A percentile compares a stretch with the other conserved stretches of the same genome.
These are phyloP conservation scores for Starmerella powellii DNA, from an alignment of 805 yeast species.

Conservation along the genomic window DNA sequence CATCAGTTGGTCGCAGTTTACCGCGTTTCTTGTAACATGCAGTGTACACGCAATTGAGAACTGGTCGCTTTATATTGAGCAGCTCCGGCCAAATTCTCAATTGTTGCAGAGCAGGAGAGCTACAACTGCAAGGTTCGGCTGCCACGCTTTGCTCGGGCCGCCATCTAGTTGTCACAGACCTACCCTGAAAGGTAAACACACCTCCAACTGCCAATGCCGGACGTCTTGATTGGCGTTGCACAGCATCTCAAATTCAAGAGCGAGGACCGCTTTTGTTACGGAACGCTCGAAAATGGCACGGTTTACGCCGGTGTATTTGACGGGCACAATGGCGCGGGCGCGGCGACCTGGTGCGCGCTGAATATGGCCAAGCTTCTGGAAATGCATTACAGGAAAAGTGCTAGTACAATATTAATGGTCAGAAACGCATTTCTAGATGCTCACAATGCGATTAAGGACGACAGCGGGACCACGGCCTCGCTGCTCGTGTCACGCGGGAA, in stretches of 20 bases:
- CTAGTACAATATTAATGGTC: neutral
- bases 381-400: neutral
- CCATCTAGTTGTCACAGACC: too few relatives aligned
- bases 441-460: slow-evolving; percentile 3
- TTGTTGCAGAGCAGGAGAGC: too few relatives aligned
- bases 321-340: slow-evolving; percentile 18
- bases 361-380: slow-evolving; percentile 6
- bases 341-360: slow-evolving; percentile 13
- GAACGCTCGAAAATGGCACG: slow-evolving; percentile 1
- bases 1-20: too few relatives aligned
- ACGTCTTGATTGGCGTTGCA: neutral
- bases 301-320: slow-evolving; percentile 17
- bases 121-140: too few relatives aligned
- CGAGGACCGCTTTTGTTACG: slow-evolving; percentile 3
- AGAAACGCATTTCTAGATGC: slow-evolving; percentile 5
- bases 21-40: too few relatives aligned
- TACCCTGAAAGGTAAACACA: too few relatives aligned
- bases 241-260: neutral
- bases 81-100: too few relatives aligned
- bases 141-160: too few relatives aligned
- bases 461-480: slow-evolving; percentile 19
- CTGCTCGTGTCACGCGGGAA: slow-evolving; percentile 3
- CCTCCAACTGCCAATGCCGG: neutral
- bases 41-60: too few relatives aligned
- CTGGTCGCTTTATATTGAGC: too few relatives aligned